phyloP scores from a whole-genome alignment of 257 asterid genomes.

The Solanum megistacrolobum region DNA sequence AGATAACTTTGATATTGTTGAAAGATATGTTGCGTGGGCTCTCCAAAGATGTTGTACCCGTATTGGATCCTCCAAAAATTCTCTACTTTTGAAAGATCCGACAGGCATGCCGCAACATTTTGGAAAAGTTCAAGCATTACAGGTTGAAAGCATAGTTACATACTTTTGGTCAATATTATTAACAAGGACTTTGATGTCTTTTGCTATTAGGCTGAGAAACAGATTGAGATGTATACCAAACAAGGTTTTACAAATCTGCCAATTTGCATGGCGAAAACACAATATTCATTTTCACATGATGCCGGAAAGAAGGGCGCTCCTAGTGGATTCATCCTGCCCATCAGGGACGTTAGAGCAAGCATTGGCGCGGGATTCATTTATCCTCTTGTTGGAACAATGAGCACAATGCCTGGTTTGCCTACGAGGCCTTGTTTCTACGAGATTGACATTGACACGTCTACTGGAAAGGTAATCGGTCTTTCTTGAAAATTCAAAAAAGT shows the following conservation, averaged over 20 bases:
- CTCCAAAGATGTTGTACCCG: not conserved
- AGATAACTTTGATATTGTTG: not conserved
- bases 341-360: conserved; percentile 86
- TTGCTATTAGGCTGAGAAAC: conserved; percentile 71
- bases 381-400: conserved; percentile 93
- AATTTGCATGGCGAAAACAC: conserved; percentile 99
- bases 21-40: not conserved
- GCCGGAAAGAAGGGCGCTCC: conserved; percentile 90
- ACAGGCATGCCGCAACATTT: not conserved
- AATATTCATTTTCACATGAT: conserved; percentile 81
- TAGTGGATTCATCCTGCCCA: conserved; percentile 70
- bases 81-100: not conserved
- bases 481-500: conserved; percentile 34
- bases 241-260: conserved; percentile 87
- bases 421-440: conserved; percentile 97
- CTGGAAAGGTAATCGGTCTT: conserved; percentile 83
- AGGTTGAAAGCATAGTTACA: not conserved
- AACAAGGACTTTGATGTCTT: not conserved
- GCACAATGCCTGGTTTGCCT: conserved; percentile 98
- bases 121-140: not conserved
- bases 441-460: conserved; percentile 73
- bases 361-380: conserved; percentile 96
- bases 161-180: not conserved
- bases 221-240: conserved; percentile 77
- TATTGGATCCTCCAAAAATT: not conserved